Evolutionary conservation across 345 rosid species (phyloP), one percentile per base, ranked within the genome.

Genomic region (Gossypium australe): DNA sequence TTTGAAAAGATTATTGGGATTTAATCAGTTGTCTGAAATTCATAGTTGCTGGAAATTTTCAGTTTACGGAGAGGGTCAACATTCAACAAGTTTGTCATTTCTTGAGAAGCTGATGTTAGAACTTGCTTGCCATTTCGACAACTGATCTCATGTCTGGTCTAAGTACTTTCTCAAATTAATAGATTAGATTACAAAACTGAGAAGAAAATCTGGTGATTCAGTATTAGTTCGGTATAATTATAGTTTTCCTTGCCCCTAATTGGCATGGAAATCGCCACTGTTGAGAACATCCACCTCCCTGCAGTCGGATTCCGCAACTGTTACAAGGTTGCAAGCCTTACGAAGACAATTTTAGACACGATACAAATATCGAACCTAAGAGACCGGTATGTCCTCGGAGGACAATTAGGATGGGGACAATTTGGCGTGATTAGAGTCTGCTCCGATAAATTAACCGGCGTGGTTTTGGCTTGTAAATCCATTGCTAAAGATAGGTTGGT

Each of bases 401-500:
- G 86, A 78, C 90, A 87, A 65, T 79, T 93, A 71, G 98, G 94
- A 38, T 91, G 89, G 93, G 93, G 98, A 18, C 94, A 86, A 67
- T 91, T 88, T 56, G 97, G 97, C 43, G 86, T 89, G 56, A 91
- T 93, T 76, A 86, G 93, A 79, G 85, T 84, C 44, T 89, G 98
- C 78, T 83, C 89, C 1, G 90, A 85, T 73, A 86, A 78, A 79
- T 75, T 85, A 49, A 82, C 90, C 12, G 87, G 87, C 49, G 86
- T 84, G 75, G 82, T 84, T 72, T 83, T 86, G 62, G 91, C 97
- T 78, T 90, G 87, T 62, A 89, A 89, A 78, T 85, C 92, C 67
- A 85, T 88, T 44, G 84, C 89, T 34, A 87, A 85, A 84, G 92
- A 85, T 53, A 88, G 90, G 68, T 62, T 87, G 65, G 79, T 82